phyloP scores from a whole-genome alignment of 169 alveolate species.

The Eimeria falciformis region DNA sequence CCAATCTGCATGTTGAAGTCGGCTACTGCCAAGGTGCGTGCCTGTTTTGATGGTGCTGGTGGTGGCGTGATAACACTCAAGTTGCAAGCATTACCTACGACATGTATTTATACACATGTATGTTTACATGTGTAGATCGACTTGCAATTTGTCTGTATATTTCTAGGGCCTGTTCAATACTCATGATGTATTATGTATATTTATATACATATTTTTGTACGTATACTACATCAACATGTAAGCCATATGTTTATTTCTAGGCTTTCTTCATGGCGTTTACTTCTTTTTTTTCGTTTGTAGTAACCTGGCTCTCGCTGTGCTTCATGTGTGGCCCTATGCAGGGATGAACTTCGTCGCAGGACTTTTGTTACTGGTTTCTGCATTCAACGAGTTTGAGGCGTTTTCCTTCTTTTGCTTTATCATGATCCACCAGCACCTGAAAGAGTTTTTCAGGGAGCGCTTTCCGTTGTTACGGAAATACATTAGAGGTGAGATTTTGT shows the following conservation, averaged over 20 bases:
- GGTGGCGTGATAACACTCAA: too few species aligned
- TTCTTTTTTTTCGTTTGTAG: not conserved
- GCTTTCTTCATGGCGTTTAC: not conserved
- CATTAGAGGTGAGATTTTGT: constrained; percentile 29
- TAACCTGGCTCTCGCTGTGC: not conserved
- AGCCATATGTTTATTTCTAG: not conserved
- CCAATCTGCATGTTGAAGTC: constrained; percentile 84
- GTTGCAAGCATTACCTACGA: too few species aligned
- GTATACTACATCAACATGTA: too few species aligned
- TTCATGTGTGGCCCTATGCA: not conserved
- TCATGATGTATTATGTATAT: too few species aligned
- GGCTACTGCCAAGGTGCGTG: constrained; percentile 90
- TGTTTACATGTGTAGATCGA: too few species aligned
- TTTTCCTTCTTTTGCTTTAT: constrained; percentile 82
- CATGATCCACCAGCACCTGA: constrained; percentile 78
- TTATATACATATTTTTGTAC: too few species aligned
- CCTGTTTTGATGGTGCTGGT: too few species aligned
- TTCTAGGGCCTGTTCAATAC: too few species aligned
- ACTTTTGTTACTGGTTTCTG: constrained; percentile 81
- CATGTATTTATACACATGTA: too few species aligned
- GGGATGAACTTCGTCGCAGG: constrained; percentile 93
- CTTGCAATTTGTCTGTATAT: too few species aligned
- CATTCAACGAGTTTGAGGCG: constrained; percentile 80
- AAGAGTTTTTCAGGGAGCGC: constrained; percentile 81
- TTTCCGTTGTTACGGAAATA: constrained; percentile 79